A percentile compares a stretch with the other conserved stretches of the same genome.
Evolutionary conservation across 2,329 filamentous ascomycete genomes (phyloP).

Genomic region (Aspergillus piperis): DNA sequence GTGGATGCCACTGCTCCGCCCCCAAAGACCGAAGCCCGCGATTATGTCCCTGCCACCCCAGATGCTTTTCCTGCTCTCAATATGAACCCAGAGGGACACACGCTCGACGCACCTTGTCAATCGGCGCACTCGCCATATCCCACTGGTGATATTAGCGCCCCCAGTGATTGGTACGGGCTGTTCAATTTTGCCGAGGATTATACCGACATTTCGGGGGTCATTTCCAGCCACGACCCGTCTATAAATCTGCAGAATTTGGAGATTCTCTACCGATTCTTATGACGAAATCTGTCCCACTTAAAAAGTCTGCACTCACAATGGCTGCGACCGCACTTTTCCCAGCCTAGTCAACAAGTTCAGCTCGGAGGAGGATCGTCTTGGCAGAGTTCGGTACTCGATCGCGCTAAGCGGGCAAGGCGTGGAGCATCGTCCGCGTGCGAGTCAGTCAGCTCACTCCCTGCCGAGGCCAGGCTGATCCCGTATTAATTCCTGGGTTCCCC

Average conservation of each 20-base stretch:
- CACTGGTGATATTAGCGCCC: background rate
- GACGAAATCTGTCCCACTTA: background rate
- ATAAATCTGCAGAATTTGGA: constrained; percentile 16
- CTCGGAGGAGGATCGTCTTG: no score
- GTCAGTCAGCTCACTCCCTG: no score
- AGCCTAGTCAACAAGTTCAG: no score
- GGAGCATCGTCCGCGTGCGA: no score
- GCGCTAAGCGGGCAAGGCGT: background rate
- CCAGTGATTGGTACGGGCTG: constrained; percentile 14
- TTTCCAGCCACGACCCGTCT: background rate
- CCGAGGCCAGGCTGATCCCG: background rate
- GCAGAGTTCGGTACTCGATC: background rate
- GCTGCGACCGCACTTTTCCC: no score
- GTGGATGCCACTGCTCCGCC: constrained; percentile 17
- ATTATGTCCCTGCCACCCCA: background rate
- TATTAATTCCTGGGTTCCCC: background rate
- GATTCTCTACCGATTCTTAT: constrained; percentile 18
- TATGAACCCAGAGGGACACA: background rate
- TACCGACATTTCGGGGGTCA: background rate
- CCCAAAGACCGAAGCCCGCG: background rate
- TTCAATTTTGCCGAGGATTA: constrained; percentile 9
- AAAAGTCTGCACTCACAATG: no score
- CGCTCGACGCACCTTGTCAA: background rate
- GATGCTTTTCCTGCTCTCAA: background rate
- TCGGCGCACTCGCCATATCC: no score